Conservation (phyloP, 1,284 basidiomycete species). For the Tranzscheliella williamsii region DNA sequence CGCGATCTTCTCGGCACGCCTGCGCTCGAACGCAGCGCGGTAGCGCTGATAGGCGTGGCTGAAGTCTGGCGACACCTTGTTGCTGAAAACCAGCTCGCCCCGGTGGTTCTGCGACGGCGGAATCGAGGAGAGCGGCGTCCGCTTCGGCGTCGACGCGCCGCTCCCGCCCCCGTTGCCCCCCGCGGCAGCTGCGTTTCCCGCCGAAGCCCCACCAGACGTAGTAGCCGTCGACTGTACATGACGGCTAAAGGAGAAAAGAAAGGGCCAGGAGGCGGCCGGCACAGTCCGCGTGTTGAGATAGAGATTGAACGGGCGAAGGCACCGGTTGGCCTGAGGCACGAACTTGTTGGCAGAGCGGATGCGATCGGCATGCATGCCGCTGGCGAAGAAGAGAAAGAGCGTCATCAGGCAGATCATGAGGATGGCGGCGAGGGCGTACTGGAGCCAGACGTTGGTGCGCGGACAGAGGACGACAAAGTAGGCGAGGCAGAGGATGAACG, state of each 20-base stretch:
- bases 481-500: constrained; percentile 76
- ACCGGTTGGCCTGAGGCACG: constrained; percentile 91
- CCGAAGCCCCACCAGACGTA: background rate
- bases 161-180: background rate
- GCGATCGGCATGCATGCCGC: constrained; percentile 93
- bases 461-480: constrained; percentile 70
- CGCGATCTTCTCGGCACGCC: constrained; percentile 69
- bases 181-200: too few relatives aligned
- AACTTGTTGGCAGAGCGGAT: constrained; percentile 97
- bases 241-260: background rate
- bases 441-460: constrained; percentile 23
- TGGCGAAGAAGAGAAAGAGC: constrained; percentile 90
- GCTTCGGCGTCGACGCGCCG: background rate
- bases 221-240: background rate
- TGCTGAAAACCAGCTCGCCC: constrained; percentile 94
- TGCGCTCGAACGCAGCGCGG: constrained; percentile 83
- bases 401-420: constrained; percentile 68
- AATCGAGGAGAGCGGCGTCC: constrained; percentile 70
- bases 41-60: constrained; percentile 91
- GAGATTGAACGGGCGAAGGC: constrained; percentile 91
- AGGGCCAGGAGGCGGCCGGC: constrained; percentile 62
- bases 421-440: constrained; percentile 46
- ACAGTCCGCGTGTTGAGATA: constrained; percentile 88
- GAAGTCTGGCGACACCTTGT: constrained; percentile 78
- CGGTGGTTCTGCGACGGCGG: constrained; percentile 86